These are phyloP conservation scores for Colletotrichum horii DNA, from an alignment of 2,329 filamentous ascomycete species.

Conservation along the genomic window DNA sequence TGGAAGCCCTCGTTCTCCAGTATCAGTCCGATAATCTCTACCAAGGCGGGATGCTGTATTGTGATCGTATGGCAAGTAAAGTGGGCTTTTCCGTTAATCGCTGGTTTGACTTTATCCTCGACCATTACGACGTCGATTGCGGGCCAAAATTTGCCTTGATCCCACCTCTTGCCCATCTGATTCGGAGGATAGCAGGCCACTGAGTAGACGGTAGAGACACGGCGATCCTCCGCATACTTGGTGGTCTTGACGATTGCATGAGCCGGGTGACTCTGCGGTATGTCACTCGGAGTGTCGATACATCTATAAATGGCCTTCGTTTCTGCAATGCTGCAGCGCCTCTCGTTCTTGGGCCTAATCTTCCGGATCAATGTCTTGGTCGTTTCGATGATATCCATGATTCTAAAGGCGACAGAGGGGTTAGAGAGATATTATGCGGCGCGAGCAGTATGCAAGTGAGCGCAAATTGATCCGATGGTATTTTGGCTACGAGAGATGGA, in stretches of 20 bases:
- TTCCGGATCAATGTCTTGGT: background rate
- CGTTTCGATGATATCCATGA: background rate
- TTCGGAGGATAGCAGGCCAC: slow-evolving; percentile 48
- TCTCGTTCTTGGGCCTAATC: background rate
- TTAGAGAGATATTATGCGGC: background rate
- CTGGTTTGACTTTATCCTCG: slow-evolving; percentile 45
- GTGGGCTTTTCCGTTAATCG: slow-evolving; percentile 40
- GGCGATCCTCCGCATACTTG: slow-evolving; percentile 41
- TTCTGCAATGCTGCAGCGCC: slow-evolving; percentile 16
- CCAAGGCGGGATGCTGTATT: slow-evolving; percentile 46
- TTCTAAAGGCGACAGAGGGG: background rate
- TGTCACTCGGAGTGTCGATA: slow-evolving; percentile 11
- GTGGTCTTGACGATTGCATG: slow-evolving; percentile 39
- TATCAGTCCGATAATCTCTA: slow-evolving; percentile 47
- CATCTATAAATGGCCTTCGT: slow-evolving; percentile 1
- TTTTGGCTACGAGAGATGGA: background rate
- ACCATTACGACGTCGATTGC: slow-evolving; percentile 53
- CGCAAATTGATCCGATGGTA: background rate
- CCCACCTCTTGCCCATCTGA: slow-evolving; percentile 42
- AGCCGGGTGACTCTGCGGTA: slow-evolving; percentile 12
- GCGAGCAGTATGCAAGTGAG: background rate
- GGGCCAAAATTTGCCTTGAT: slow-evolving; percentile 40
- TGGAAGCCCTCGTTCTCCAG: slow-evolving; percentile 44
- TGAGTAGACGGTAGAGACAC: slow-evolving; percentile 28
- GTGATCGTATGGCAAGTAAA: slow-evolving; percentile 46